These are phyloP conservation scores for Magnolia changhungtana DNA, from an alignment of 164 flowering plant species.

Conservation along the genomic window DNA sequence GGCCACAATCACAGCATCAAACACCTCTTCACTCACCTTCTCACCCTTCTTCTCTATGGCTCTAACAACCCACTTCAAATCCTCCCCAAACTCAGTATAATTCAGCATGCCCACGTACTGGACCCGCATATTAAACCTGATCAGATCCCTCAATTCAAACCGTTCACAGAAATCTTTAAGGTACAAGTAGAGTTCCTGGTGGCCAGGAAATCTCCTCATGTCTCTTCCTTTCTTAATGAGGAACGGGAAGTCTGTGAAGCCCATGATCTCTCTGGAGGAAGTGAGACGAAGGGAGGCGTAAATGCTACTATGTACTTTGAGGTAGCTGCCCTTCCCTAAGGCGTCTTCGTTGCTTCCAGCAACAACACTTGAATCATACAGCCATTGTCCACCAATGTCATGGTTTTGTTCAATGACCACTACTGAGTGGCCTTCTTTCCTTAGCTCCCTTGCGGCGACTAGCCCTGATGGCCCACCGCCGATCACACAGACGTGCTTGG, in stretches of 20 bases:
- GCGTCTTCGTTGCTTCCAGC: constrained; percentile 40
- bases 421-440: constrained; percentile 68
- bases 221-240: constrained; percentile 64
- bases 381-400: constrained; percentile 92
- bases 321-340: constrained; percentile 28
- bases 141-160: constrained; percentile 69
- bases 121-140: constrained; percentile 68
- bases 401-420: constrained; percentile 75
- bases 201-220: constrained; percentile 81
- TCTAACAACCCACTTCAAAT: constrained; percentile 69
- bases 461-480: constrained; percentile 92
- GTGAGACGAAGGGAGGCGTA: constrained; percentile 64
- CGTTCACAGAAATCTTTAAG: constrained; percentile 60
- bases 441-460: constrained; percentile 80
- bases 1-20: constrained; percentile 92
- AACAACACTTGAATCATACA: constrained; percentile 51
- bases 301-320: constrained; percentile 71
- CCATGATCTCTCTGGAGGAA: constrained; percentile 87
- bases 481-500: constrained; percentile 70
- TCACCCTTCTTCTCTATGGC: constrained; percentile 32
- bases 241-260: constrained; percentile 82
- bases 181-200: constrained; percentile 60
- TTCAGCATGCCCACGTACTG: constrained; percentile 68
- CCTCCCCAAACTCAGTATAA: constrained; percentile 33
- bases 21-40: constrained; percentile 57